Base-by-base conservation (phyloP, 1,284 basidiomycete genomes). In the Earliella scabrosa region DNA sequence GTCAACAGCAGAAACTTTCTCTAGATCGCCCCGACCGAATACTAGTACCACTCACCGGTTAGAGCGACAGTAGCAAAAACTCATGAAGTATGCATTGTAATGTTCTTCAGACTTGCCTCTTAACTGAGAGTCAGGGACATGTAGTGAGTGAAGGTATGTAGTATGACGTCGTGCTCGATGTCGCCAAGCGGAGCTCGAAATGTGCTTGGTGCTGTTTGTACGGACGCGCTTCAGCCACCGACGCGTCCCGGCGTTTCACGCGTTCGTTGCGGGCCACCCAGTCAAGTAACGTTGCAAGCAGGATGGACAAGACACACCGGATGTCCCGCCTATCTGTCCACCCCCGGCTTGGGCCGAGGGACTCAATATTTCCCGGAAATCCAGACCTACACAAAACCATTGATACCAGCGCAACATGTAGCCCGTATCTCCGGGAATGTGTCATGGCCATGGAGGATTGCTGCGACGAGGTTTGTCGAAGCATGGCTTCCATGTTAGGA, bases 391-490 rank as follows among this genome's bases (percentile, higher is more conserved):
- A 87, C 63, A 77, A 83, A 1, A 80, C 81, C 0, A 39, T 57
- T 14, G 88, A 90, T 48, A 76, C 73, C 5, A 78, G 85, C 56
- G 80, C 82, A 0, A 76, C 81, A 53, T 91, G 88, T 66, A 87
- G 88, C 9, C 86, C 83, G 0, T 84, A 82, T 67, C 73, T 91
- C 18, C 78, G 79, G 50, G 88, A 90, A 68, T 90, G 88, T 63
- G 88, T 92, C 3, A 74, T 79, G 56, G 83, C 86, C 0, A 82
- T 91, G 77, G 86, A 89, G 63, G 86, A 89, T 62, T 89, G 88
- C 62, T 90, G 86, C 64, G 84, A 89, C 66, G 87, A 90, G 82
- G 75, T 74, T 35, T n/a, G 84, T 35, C 13, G 7, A 21, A 36
- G 27, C 9, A 3, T 16, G 4, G n/a, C 6, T 21, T 8, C 23